Evolutionary conservation across 2,329 filamentous ascomycete genomes (phyloP).

Genomic region (Ophiocordyceps camponoti-leonardi): DNA sequence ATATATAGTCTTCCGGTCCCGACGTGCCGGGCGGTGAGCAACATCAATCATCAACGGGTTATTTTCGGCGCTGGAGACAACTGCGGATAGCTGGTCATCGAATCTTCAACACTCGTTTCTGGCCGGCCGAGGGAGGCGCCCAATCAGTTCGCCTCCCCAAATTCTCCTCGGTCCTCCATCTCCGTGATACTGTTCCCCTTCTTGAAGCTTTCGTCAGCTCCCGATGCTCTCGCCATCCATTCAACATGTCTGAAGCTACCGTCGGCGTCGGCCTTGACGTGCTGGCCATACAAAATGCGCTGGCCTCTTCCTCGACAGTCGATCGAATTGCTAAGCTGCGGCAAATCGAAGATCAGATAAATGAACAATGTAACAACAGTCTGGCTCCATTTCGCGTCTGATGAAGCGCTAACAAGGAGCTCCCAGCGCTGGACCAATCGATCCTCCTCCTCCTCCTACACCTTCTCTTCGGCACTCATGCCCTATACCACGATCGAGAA

Average conservation of each 20-base stretch:
- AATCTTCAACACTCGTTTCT: background rate
- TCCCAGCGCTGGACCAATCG: conserved; percentile 27
- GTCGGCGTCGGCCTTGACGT: conserved; percentile 26
- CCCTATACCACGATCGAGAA: conserved; percentile 68
- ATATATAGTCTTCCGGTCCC: background rate
- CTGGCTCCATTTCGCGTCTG: conserved; percentile 1
- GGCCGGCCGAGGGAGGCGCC: background rate
- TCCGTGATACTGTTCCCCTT: background rate
- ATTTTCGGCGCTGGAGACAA: background rate
- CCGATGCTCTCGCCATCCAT: conserved; percentile 14
- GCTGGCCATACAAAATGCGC: conserved; percentile 26
- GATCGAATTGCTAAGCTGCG: conserved; percentile 36
- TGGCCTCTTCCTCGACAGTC: conserved; percentile 46
- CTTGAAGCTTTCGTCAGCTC: conserved; percentile 8
- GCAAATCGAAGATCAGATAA: conserved; percentile 37
- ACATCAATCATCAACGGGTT: background rate
- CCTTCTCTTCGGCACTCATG: conserved; percentile 73
- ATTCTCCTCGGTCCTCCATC: background rate
- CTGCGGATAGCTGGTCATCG: background rate
- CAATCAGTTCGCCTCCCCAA: background rate
- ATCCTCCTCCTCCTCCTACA: conserved; percentile 41
- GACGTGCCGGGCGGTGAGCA: background rate
- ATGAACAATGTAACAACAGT: conserved; percentile 29
- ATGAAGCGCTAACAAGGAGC: conserved; percentile 5
- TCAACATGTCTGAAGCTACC: conserved; percentile 18